A percentile compares a stretch with the other conserved stretches of the same genome.
phyloP scores from a whole-genome alignment of 163 green algal genomes.

The Trebouxia gelatinosa region DNA sequence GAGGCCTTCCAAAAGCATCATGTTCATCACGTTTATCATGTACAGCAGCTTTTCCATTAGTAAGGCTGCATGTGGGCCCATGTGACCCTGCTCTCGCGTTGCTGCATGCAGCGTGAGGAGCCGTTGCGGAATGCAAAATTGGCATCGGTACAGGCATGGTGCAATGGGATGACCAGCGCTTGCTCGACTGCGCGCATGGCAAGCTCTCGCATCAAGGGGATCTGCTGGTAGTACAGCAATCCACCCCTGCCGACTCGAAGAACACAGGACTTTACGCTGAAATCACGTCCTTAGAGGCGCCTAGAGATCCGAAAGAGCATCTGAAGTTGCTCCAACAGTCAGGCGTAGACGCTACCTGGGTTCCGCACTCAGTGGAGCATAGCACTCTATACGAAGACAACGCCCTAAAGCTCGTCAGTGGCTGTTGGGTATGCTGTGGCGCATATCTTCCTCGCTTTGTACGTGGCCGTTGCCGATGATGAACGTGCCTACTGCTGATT shows the following conservation, averaged over 20 bases:
- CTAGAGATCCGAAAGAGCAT: neutral
- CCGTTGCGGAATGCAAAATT: no score
- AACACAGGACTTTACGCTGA: slow-evolving; percentile 11
- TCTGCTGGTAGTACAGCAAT: neutral
- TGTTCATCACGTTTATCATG: no score
- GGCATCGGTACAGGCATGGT: neutral
- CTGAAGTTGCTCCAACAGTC: neutral
- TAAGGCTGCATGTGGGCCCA: no score
- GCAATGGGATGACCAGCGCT: slow-evolving; percentile 16
- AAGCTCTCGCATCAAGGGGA: neutral
- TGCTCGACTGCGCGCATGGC: neutral
- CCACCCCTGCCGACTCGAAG: neutral
- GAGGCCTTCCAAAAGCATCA: no score
- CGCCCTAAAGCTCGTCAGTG: neutral
- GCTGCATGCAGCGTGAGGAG: no score
- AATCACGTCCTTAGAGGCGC: neutral
- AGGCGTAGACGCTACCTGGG: slow-evolving; percentile 14
- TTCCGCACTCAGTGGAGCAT: slow-evolving; percentile 19
- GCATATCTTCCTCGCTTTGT: no score
- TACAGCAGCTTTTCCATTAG: no score
- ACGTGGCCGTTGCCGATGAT: no score
- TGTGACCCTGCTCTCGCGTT: no score
- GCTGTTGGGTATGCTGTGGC: slow-evolving; percentile 19
- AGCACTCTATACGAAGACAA: slow-evolving; percentile 25
- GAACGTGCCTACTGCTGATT: no score